Evolutionary conservation across 257 asterid genomes (phyloP).

Genomic region (Solanum rostratum): DNA sequence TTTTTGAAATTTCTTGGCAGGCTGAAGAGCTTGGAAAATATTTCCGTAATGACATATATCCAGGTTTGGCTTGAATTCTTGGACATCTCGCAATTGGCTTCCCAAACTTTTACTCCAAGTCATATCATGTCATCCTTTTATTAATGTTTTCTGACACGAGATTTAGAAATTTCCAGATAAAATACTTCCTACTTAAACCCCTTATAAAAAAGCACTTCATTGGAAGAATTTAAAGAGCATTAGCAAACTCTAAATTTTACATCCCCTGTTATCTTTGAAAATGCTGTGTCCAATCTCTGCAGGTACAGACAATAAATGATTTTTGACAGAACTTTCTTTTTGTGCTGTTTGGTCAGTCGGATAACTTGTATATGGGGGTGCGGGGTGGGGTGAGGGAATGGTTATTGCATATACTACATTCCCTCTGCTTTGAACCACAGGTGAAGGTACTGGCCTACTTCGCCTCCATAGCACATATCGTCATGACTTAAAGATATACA

Average conservation of each 20-base stretch:
- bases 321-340: not conserved
- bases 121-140: not conserved
- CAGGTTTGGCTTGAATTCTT: slow-evolving; percentile 38
- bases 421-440: slow-evolving; percentile 25
- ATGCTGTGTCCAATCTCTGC: not conserved
- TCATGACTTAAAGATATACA: slow-evolving; percentile 89
- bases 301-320: not conserved
- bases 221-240: not conserved
- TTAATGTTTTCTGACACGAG: not conserved
- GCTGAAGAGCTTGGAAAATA: slow-evolving; percentile 97
- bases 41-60: slow-evolving; percentile 89
- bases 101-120: not conserved
- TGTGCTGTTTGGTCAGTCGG: not conserved
- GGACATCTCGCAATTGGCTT: not conserved
- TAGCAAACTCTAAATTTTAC: not conserved
- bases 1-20: slow-evolving; percentile 32
- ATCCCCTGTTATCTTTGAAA: not conserved
- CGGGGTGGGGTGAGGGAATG: not conserved
- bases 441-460: slow-evolving; percentile 98
- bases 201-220: not conserved
- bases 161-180: not conserved
- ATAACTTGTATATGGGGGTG: not conserved
- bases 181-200: not conserved
- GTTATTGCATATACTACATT: not conserved
- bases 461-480: slow-evolving; percentile 98